Evolutionary conservation across 1,284 basidiomycete species (phyloP), one percentile per base, ranked within the genome.

Genomic region (Austroboletus niveus): DNA sequence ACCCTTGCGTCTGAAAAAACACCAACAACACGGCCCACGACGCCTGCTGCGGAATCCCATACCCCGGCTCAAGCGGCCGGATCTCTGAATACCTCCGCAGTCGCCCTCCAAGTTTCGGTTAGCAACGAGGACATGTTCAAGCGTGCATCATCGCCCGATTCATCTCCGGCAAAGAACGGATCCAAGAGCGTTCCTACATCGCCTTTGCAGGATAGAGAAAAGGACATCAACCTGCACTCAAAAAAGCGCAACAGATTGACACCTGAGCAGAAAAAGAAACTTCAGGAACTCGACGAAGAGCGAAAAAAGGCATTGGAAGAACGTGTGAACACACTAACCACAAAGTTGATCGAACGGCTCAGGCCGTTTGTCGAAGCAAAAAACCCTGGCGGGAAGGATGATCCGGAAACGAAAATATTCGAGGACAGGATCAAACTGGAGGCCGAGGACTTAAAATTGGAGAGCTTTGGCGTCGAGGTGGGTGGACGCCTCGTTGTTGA

Each of bases 381-480:
- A 66, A 77, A 85, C 49, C 95, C 96, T 1, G 95, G 94, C 8
- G 91, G 84, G 20, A 81, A 82, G 57, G 86, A 89, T 52, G 96
- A 98, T 66, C 74, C 85, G 0, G 96, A 98, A 74, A 92, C 90
- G 6, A 70, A 72, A 52, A 76, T 78, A 20, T 96, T 95, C 65
- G 85, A 90, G 69, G 77, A 79, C 48, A 84, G 80, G 69, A 92
- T 98, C 70, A 80, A 74, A 65, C 77, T 82, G 42, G 97, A 99
- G 71, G 94, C 93, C 2, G 94, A 98, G 58, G 97, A 99, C 74
- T 71, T 99, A 64, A 99, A 98, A 77, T 74, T 98, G 53, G 97
- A 99, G 75, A 96, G 93, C 59, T 99, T 99, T 70, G 97, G 97
- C 51, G 87, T 99, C 40, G 96, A 98, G 82, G 87, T 95, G 58